A percentile compares a stretch with the other conserved stretches of the same genome.
phyloP scores from a whole-genome alignment of 352 stramenopile genomes.

The Hyaloperonospora arabidopsidis region DNA sequence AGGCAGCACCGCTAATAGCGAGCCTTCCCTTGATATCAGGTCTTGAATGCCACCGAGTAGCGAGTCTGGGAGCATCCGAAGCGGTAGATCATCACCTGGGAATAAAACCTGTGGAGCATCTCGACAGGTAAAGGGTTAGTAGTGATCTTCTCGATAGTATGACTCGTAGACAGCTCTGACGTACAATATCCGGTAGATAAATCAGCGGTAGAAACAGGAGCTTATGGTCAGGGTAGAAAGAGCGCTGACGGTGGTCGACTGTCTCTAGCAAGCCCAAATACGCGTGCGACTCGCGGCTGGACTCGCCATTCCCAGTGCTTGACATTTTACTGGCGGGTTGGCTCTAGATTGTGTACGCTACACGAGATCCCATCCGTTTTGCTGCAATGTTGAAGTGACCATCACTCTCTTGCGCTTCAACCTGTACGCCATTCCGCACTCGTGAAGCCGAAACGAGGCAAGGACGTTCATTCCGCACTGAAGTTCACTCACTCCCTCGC shows the following conservation, averaged over 20 bases:
- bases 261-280: slow-evolving; percentile 69
- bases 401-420: too few relatives aligned
- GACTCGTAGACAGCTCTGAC: slow-evolving; percentile 1
- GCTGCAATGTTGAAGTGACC: too few relatives aligned
- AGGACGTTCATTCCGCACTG: too few relatives aligned
- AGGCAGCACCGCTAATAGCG: slow-evolving; percentile 52
- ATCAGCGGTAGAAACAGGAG: slow-evolving; percentile 61
- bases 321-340: too few relatives aligned
- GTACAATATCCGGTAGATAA: slow-evolving; percentile 67
- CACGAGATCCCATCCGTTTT: too few relatives aligned
- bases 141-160: background rate
- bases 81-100: slow-evolving; percentile 63
- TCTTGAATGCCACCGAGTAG: slow-evolving; percentile 40
- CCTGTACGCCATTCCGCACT: too few relatives aligned
- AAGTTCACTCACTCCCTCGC: too few relatives aligned
- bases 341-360: too few relatives aligned
- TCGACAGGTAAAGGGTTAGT: background rate
- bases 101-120: slow-evolving; percentile 55
- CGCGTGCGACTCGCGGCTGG: slow-evolving; percentile 30
- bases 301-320: slow-evolving; percentile 5
- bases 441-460: too few relatives aligned
- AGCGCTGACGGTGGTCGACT: slow-evolving; percentile 41
- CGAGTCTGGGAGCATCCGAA: slow-evolving; percentile 63
- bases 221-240: slow-evolving; percentile 40
- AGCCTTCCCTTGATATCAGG: slow-evolving; percentile 36